Evolutionary conservation across 371 early-diverging fungal genomes (phyloP).

Genomic region (Rhizopus arrhizus): DNA sequence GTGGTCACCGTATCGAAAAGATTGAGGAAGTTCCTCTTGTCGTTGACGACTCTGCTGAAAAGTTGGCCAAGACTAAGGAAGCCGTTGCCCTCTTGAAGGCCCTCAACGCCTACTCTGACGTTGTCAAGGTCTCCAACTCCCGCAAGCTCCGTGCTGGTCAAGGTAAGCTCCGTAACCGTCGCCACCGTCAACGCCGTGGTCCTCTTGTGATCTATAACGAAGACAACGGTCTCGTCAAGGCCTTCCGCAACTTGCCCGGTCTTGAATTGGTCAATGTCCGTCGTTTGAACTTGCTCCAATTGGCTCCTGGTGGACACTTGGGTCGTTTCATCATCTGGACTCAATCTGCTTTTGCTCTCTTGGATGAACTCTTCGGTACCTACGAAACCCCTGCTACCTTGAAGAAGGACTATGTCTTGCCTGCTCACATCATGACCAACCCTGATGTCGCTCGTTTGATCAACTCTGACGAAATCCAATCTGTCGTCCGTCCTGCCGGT

Average conservation of each 20-base stretch:
- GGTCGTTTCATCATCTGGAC: conserved; percentile 99
- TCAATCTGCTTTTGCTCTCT: conserved; percentile 92
- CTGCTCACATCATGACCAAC: conserved; percentile 88
- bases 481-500: conserved; percentile 89
- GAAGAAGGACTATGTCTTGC: conserved; percentile 96
- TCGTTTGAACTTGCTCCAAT: conserved; percentile 95
- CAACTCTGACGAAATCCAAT: conserved; percentile 98
- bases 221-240: conserved; percentile 94
- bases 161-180: conserved; percentile 99
- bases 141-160: conserved; percentile 98
- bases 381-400: conserved; percentile 77
- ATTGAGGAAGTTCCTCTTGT: conserved; percentile 98
- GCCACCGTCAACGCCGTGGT: conserved; percentile 97
- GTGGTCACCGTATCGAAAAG: conserved; percentile 98
- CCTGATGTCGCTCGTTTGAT: conserved; percentile 96
- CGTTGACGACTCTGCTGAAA: conserved; percentile 81
- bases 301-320: conserved; percentile 99
- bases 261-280: conserved; percentile 95
- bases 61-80: conserved; percentile 94
- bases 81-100: conserved; percentile 93
- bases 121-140: conserved; percentile 96
- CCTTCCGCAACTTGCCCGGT: conserved; percentile 99
- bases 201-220: conserved; percentile 97
- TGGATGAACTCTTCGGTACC: conserved; percentile 96
- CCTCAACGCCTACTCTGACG: conserved; percentile 94